Evolutionary conservation across 2,329 filamentous ascomycete species (phyloP).

Genomic region (Dactylonectria estremocensis): DNA sequence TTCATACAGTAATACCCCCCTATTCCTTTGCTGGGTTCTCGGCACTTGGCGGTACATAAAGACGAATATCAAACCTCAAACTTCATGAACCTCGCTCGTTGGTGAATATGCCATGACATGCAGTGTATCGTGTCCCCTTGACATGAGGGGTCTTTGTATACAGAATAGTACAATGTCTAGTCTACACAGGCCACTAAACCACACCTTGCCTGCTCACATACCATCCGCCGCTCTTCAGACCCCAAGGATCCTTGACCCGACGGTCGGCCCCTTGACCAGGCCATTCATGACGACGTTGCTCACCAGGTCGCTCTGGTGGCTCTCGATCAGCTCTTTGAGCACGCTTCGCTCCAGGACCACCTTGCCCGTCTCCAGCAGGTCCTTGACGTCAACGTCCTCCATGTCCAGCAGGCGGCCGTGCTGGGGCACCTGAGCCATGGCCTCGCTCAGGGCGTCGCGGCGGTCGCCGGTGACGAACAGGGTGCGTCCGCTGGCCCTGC

Average conservation of each 20-base stretch:
- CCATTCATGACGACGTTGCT: slow-evolving; percentile 63
- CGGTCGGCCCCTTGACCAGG: slow-evolving; percentile 50
- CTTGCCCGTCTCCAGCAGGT: slow-evolving; percentile 87
- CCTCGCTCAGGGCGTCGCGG: slow-evolving; percentile 75
- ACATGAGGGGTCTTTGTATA: slow-evolving; percentile 40
- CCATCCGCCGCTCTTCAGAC: slow-evolving; percentile 26
- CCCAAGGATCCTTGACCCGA: slow-evolving; percentile 58
- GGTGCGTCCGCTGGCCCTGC: slow-evolving; percentile 76
- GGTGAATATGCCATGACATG: not conserved
- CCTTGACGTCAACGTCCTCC: slow-evolving; percentile 94
- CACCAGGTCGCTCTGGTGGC: slow-evolving; percentile 79
- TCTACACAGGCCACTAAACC: slow-evolving; percentile 39
- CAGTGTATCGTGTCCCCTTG: slow-evolving; percentile 18
- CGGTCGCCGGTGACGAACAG: slow-evolving; percentile 79
- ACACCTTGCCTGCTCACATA: not conserved
- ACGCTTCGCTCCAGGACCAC: slow-evolving; percentile 90
- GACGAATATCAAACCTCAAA: slow-evolving; percentile 31
- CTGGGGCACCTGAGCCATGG: slow-evolving; percentile 74
- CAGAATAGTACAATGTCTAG: slow-evolving; percentile 50
- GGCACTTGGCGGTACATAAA: slow-evolving; percentile 7
- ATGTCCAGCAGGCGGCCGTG: slow-evolving; percentile 80
- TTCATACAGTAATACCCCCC: too few species aligned
- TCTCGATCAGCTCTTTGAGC: slow-evolving; percentile 80
- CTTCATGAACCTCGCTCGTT: not conserved
- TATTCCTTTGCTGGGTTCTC: not conserved